Conservation (phyloP, 495 filamentous ascomycete species). For the Sordaria brevicollis region DNA sequence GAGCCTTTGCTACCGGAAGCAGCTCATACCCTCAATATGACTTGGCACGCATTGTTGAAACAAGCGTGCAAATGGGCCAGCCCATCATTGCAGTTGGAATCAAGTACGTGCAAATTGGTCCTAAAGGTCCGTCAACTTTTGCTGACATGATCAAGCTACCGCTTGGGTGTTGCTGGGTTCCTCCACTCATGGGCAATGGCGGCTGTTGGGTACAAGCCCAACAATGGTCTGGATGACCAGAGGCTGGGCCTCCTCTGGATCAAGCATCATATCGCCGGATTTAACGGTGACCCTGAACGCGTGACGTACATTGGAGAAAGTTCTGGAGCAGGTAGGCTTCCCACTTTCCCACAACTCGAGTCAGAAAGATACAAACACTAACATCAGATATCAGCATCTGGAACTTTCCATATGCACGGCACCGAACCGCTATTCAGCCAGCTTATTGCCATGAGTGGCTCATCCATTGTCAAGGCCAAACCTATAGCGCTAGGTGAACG, state of each 20-base stretch:
- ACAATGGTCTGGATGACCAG: constrained; percentile 39
- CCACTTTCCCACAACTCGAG: too few relatives aligned
- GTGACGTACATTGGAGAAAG: constrained; percentile 38
- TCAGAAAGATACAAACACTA: too few relatives aligned
- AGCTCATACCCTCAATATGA: constrained; percentile 1
- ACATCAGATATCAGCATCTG: too few relatives aligned
- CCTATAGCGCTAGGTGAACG: too few relatives aligned
- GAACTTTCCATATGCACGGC: too few relatives aligned
- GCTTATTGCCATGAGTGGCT: too few relatives aligned
- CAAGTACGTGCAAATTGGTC: background rate
- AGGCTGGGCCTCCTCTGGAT: constrained; percentile 36
- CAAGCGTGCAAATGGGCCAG: constrained; percentile 24
- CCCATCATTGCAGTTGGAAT: constrained; percentile 31
- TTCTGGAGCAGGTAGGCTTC: constrained; percentile 31
- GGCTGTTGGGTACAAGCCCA: constrained; percentile 5
- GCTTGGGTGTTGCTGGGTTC: constrained; percentile 1
- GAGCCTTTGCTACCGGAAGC: background rate
- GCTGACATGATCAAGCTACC: background rate
- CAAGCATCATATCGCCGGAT: constrained; percentile 44
- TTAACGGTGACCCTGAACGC: constrained; percentile 35
- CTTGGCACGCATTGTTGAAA: constrained; percentile 1
- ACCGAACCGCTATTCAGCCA: too few relatives aligned
- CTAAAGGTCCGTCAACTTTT: too few relatives aligned
- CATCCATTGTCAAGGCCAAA: too few relatives aligned
- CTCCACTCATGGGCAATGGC: background rate